Percentiles rank a stretch among this genome's conserved stretches.
These are phyloP conservation scores for Eucalyptus melliodora DNA, from an alignment of 345 rosid genomes.

Conservation along the genomic window DNA sequence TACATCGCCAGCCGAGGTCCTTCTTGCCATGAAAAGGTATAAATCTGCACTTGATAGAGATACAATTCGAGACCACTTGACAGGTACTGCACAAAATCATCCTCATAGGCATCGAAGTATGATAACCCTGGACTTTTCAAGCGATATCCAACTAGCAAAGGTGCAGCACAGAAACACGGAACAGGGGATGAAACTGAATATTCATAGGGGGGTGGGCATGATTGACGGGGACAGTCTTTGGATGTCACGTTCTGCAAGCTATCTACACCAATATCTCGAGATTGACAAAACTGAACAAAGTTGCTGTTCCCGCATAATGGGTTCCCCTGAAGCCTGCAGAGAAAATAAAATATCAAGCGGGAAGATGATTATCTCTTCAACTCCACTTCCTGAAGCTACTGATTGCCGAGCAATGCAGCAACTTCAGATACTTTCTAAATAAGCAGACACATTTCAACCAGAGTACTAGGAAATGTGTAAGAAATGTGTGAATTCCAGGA, in stretches of 20 bases:
- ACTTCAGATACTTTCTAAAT: background rate
- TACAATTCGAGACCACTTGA: constrained; percentile 39
- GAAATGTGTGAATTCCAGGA: background rate
- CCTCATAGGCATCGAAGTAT: constrained; percentile 35
- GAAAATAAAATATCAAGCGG: background rate
- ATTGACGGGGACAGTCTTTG: constrained; percentile 19
- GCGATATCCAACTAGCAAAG: constrained; percentile 69
- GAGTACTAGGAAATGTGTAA: background rate
- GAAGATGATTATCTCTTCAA: background rate
- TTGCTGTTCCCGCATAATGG: constrained; percentile 45
- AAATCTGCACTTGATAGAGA: constrained; percentile 42
- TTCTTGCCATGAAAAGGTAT: constrained; percentile 32
- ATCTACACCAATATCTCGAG: background rate
- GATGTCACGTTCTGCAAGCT: background rate
- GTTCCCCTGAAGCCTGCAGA: constrained; percentile 87
- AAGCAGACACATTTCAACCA: background rate
- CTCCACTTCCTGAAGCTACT: background rate
- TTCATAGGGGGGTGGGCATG: constrained; percentile 65
- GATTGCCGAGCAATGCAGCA: background rate
- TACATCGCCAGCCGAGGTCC: constrained; percentile 84
- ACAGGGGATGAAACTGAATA: constrained; percentile 25
- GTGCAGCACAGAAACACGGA: constrained; percentile 71
- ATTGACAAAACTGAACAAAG: constrained; percentile 27
- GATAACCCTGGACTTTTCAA: constrained; percentile 91
- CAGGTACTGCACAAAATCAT: constrained; percentile 35